Conservation (phyloP, 805 yeast genomes). For the Limtongozyma cylindracea region DNA sequence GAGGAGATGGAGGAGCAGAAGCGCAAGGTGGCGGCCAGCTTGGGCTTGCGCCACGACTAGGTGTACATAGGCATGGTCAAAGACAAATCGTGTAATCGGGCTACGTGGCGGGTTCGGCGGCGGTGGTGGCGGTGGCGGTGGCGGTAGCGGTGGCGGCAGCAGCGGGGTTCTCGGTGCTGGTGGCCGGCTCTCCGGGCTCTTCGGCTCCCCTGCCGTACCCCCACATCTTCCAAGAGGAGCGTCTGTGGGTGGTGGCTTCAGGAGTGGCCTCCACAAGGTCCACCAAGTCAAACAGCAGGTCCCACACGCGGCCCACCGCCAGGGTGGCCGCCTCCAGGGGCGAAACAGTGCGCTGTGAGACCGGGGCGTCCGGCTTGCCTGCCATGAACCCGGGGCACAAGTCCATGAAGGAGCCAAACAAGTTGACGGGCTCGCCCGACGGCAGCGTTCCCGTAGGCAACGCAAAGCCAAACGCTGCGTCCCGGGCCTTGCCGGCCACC, state of each 20-base stretch:
- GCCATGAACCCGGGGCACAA: no score
- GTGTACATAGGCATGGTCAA: neutral
- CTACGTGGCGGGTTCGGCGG: neutral
- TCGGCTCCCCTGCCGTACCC: neutral
- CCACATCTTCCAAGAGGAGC: slow-evolving; percentile 1
- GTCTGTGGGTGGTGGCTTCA: neutral
- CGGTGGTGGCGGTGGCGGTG: neutral
- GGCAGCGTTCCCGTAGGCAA: slow-evolving; percentile 1
- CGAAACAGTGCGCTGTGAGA: no score
- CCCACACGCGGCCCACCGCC: no score
- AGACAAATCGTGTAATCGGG: neutral
- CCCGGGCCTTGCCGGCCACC: slow-evolving; percentile 1
- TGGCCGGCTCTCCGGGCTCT: neutral
- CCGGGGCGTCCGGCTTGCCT: no score
- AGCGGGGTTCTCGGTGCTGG: neutral
- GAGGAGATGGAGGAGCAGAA: slow-evolving; percentile 7
- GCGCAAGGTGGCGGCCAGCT: slow-evolving; percentile 7
- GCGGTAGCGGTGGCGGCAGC: neutral
- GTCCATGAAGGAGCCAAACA: no score
- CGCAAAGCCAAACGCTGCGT: slow-evolving; percentile 1
- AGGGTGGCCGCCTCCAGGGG: no score
- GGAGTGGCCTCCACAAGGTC: no score
- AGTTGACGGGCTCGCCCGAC: neutral
- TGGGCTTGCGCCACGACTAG: slow-evolving; percentile 9
- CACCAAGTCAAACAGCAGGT: no score